phyloP scores from a whole-genome alignment of 2,329 filamentous ascomycete genomes.

The Alternaria angustiovoidea region DNA sequence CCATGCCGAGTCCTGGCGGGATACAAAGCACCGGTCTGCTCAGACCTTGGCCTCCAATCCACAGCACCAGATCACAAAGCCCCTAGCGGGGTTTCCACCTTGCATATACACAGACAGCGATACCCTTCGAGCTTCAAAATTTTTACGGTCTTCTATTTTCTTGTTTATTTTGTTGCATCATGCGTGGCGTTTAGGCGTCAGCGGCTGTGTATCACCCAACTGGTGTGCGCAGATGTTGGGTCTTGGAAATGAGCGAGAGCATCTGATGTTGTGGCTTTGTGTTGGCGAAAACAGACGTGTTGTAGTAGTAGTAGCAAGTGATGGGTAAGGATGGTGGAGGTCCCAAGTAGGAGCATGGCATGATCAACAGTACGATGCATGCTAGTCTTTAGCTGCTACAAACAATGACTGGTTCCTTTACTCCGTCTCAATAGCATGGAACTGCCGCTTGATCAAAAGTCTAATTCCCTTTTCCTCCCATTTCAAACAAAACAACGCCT shows the following conservation, averaged over 20 bases:
- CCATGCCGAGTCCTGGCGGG: too few relatives aligned
- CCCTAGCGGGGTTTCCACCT: background rate
- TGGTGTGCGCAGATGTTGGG: background rate
- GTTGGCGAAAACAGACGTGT: background rate
- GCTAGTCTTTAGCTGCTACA: background rate
- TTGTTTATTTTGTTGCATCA: conserved; percentile 25
- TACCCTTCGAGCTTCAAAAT: conserved; percentile 9
- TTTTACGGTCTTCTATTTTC: conserved; percentile 1
- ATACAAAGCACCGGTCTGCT: too few relatives aligned
- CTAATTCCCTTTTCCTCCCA: too few relatives aligned
- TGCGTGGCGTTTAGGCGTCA: conserved; percentile 26
- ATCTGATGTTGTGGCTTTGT: background rate
- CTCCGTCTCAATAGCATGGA: too few relatives aligned
- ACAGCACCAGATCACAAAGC: background rate
- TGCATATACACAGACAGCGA: conserved; percentile 12
- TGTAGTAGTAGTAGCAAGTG: background rate
- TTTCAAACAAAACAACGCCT: too few relatives aligned
- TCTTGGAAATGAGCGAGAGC: background rate
- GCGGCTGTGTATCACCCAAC: background rate
- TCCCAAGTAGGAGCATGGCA: too few relatives aligned
- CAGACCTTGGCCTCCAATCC: too few relatives aligned
- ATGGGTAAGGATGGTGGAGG: too few relatives aligned
- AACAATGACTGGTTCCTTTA: too few relatives aligned
- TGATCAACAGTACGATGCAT: background rate
- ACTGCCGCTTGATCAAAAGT: too few relatives aligned